Evolutionary conservation across 257 asterid genomes (phyloP).

Genomic region (Misopates orontium): DNA sequence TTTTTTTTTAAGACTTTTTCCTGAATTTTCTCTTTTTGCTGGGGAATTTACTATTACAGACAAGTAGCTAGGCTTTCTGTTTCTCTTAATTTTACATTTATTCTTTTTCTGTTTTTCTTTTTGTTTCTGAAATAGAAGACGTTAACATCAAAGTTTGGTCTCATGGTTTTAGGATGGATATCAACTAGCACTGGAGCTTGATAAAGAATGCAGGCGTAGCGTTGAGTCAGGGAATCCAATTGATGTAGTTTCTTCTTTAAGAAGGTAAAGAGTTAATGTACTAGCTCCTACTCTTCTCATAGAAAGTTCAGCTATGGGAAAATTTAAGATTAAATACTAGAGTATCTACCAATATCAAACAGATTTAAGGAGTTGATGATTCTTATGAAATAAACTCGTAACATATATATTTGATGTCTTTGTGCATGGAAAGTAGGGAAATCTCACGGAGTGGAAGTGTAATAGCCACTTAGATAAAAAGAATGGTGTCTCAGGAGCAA

Average conservation of each 20-base stretch:
- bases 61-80: neutral
- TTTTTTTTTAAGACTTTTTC: neutral
- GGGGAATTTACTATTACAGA: no score
- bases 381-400: no score
- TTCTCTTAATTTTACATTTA: constrained; percentile 1
- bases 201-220: constrained; percentile 57
- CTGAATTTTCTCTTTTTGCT: neutral
- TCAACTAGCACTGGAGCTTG: constrained; percentile 90
- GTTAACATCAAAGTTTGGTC: constrained; percentile 8
- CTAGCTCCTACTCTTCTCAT: neutral
- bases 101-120: no score
- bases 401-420: no score
- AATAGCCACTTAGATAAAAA: no score
- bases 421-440: no score
- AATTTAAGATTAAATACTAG: neutral
- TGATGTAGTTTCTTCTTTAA: constrained; percentile 65
- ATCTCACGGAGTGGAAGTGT: no score
- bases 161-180: constrained; percentile 65
- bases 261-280: constrained; percentile 56
- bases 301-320: neutral
- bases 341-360: neutral
- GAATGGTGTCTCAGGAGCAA: no score
- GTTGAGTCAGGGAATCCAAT: constrained; percentile 46
- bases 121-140: constrained; percentile 16
- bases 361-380: neutral